phyloP scores from a whole-genome alignment of 129 eudicot species.

The Pulicaria dysenterica region DNA sequence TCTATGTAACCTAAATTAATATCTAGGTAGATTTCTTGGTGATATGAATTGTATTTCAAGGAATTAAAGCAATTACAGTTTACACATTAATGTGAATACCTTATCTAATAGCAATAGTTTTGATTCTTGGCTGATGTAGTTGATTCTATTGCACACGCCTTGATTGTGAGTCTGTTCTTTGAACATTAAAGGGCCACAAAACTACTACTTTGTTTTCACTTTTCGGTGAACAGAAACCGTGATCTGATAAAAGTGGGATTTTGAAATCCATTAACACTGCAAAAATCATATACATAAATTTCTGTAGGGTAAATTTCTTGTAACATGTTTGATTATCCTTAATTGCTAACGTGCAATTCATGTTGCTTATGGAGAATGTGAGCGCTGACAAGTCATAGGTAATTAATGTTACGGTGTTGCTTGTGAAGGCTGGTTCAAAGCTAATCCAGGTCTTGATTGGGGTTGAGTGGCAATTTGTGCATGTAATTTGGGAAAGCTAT shows the following conservation, averaged over 20 bases:
- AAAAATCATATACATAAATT: neutral
- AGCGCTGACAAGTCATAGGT: conserved; percentile 4
- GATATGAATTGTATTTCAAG: neutral
- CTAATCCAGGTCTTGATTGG: neutral
- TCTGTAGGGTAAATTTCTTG: neutral
- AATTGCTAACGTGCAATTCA: neutral
- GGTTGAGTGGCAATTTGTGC: conserved; percentile 14
- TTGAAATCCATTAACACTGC: neutral
- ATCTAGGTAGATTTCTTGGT: conserved; percentile 8
- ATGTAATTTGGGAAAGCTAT: neutral
- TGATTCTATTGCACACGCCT: conserved; percentile 1
- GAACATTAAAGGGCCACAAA: neutral
- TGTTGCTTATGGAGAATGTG: conserved; percentile 5
- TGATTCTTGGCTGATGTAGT: conserved; percentile 16
- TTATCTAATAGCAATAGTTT: neutral
- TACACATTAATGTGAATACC: neutral
- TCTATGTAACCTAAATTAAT: too few species aligned
- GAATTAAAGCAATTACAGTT: neutral
- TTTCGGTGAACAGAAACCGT: neutral
- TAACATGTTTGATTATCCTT: neutral
- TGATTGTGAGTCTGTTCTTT: neutral
- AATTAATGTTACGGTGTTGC: neutral
- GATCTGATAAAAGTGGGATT: neutral
- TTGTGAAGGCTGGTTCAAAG: neutral
- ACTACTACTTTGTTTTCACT: neutral